Percentiles rank a stretch among this genome's conserved stretches.
Conservation (phyloP, 306 rosid genomes). For the Coriaria nepalensis region DNA sequence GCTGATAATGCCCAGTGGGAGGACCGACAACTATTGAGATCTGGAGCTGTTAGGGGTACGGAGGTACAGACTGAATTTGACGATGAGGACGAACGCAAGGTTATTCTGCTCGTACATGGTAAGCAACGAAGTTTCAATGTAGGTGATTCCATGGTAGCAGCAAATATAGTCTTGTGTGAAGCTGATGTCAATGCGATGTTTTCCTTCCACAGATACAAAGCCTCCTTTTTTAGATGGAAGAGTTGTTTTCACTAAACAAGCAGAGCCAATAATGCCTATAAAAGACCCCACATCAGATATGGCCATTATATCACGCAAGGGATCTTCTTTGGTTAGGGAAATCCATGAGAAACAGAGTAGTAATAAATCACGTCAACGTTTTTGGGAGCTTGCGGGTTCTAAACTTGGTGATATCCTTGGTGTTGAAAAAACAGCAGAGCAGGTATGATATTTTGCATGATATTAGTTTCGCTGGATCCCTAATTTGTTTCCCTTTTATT, state of each 20-base stretch:
- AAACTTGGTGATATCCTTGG: constrained; percentile 95
- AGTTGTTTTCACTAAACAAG: constrained; percentile 95
- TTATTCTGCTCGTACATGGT: constrained; percentile 98
- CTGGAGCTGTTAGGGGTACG: constrained; percentile 97
- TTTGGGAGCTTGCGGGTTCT: constrained; percentile 99
- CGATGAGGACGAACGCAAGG: constrained; percentile 91
- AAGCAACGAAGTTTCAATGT: constrained; percentile 11
- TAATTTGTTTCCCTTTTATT: too few species aligned
- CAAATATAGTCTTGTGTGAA: constrained; percentile 3
- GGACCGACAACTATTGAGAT: constrained; percentile 85
- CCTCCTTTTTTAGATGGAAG: constrained; percentile 97
- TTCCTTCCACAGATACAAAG: constrained; percentile 64
- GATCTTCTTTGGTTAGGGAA: constrained; percentile 79
- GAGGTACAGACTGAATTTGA: constrained; percentile 98
- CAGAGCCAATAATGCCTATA: constrained; percentile 95
- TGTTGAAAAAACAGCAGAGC: constrained; percentile 88
- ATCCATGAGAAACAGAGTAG: constrained; percentile 81
- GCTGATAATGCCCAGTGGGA: constrained; percentile 99
- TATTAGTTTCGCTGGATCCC: constrained; percentile 14
- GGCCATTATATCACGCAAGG: constrained; percentile 98
- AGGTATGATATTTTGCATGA: constrained; percentile 33
- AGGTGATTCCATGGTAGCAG: background rate
- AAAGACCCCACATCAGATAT: constrained; percentile 97
- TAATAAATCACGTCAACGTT: constrained; percentile 93
- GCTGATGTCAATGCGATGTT: constrained; percentile 1